A percentile compares a stretch with the other conserved stretches of the same genome.
Conservation (phyloP, 2,329 filamentous ascomycete genomes). For the Venturia carpophila region DNA sequence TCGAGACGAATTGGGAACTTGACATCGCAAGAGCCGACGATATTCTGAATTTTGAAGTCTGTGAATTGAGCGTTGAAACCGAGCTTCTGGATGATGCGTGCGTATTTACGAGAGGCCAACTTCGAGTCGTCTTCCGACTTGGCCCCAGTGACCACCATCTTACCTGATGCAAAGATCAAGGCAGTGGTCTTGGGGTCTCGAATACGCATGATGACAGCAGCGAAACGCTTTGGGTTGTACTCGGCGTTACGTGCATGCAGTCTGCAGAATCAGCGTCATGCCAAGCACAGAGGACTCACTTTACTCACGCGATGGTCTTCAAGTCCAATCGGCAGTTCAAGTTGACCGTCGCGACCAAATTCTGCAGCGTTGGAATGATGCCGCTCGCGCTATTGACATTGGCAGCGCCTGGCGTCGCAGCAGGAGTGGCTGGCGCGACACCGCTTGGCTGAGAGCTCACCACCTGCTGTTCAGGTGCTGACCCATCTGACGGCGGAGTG, state of each 20-base stretch:
- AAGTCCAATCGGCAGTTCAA: constrained; percentile 94
- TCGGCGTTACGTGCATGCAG: constrained; percentile 96
- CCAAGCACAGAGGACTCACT: neutral
- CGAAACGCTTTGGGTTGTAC: constrained; percentile 98
- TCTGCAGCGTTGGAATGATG: constrained; percentile 91
- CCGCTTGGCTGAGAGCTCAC: constrained; percentile 52
- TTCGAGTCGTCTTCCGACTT: constrained; percentile 98
- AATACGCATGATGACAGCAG: constrained; percentile 98
- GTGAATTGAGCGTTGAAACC: constrained; percentile 99
- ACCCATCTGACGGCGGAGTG: constrained; percentile 70
- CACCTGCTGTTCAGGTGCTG: constrained; percentile 45
- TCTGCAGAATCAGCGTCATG: neutral
- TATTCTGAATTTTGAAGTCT: constrained; percentile 99
- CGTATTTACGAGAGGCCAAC: constrained; percentile 93
- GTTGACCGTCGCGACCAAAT: constrained; percentile 98
- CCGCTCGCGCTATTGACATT: constrained; percentile 65
- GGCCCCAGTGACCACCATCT: constrained; percentile 98
- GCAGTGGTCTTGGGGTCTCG: constrained; percentile 98
- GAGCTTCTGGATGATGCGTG: constrained; percentile 98
- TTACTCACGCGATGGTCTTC: constrained; percentile 74
- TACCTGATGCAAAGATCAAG: constrained; percentile 94
- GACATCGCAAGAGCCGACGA: constrained; percentile 97
- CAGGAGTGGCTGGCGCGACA: constrained; percentile 83
- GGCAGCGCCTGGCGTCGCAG: constrained; percentile 78
- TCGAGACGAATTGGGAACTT: constrained; percentile 98